phyloP scores from a whole-genome alignment of 306 rosid genomes.

The Acacia confusa region DNA sequence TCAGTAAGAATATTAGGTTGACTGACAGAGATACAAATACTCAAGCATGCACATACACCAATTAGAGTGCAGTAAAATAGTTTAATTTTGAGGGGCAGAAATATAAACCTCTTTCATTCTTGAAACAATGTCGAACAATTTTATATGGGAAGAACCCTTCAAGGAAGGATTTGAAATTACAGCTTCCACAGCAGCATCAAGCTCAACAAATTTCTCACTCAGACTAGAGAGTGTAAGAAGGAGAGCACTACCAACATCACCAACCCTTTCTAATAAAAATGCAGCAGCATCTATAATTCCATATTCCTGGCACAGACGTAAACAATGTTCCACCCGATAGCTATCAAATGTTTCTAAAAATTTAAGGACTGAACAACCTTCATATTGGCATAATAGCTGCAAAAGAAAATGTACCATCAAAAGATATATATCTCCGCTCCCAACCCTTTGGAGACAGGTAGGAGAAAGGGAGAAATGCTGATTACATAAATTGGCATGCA shows the following conservation, averaged over 20 bases:
- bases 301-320: slow-evolving; percentile 83
- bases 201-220: slow-evolving; percentile 70
- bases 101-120: slow-evolving; percentile 72
- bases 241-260: slow-evolving; percentile 94
- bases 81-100: slow-evolving; percentile 24
- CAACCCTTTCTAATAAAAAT: slow-evolving; percentile 90
- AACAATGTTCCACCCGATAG: slow-evolving; percentile 91
- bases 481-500: slow-evolving; percentile 19
- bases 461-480: slow-evolving; percentile 10
- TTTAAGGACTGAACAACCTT: slow-evolving; percentile 84
- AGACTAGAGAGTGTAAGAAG: slow-evolving; percentile 80
- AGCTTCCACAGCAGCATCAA: slow-evolving; percentile 71
- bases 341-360: slow-evolving; percentile 90
- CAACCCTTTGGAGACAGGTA: slow-evolving; percentile 17
- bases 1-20: slow-evolving; percentile 29
- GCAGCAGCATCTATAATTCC: slow-evolving; percentile 90
- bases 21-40: slow-evolving; percentile 14
- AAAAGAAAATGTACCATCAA: slow-evolving; percentile 35
- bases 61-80: slow-evolving; percentile 27
- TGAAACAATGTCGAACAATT: slow-evolving; percentile 42
- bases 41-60: not conserved
- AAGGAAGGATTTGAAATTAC: slow-evolving; percentile 44
- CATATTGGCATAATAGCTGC: slow-evolving; percentile 88
- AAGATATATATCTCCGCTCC: slow-evolving; percentile 17
- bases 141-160: slow-evolving; percentile 44